Evolutionary conservation across 2,329 filamentous ascomycete genomes (phyloP).

Genomic region (Dactylellina cionopaga): DNA sequence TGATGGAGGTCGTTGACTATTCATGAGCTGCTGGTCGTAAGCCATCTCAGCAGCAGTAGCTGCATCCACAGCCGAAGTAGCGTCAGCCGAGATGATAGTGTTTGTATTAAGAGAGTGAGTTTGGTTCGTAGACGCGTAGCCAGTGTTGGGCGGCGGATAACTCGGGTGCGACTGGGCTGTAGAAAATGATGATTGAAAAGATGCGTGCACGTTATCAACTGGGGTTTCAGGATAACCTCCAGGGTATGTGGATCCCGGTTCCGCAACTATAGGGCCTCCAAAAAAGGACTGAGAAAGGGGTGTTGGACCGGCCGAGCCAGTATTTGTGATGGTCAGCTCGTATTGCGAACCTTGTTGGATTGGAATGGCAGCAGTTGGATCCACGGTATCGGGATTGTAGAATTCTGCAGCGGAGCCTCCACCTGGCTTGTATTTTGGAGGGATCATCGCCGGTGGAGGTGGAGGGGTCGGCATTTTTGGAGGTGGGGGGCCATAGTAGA

Average conservation of each 20-base stretch:
- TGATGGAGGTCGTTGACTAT: slow-evolving; percentile 33
- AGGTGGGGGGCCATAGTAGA: slow-evolving; percentile 50
- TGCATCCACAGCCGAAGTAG: slow-evolving; percentile 34
- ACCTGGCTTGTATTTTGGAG: slow-evolving; percentile 48
- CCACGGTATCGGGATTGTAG: slow-evolving; percentile 40
- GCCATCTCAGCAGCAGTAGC: slow-evolving; percentile 45
- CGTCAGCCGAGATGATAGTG: slow-evolving; percentile 6
- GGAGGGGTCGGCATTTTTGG: slow-evolving; percentile 48
- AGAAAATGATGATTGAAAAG: slow-evolving; percentile 28
- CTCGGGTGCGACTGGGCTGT: slow-evolving; percentile 25
- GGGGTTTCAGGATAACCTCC: slow-evolving; percentile 29
- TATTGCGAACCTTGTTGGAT: slow-evolving; percentile 48
- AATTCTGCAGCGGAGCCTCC: slow-evolving; percentile 45
- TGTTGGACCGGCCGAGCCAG: slow-evolving; percentile 8
- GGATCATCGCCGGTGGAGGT: slow-evolving; percentile 38
- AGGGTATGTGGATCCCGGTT: slow-evolving; percentile 25
- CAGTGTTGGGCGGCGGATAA: slow-evolving; percentile 23
- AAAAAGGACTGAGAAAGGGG: slow-evolving; percentile 19
- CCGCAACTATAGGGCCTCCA: slow-evolving; percentile 36
- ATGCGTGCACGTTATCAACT: slow-evolving; percentile 3
- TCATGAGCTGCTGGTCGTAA: slow-evolving; percentile 40
- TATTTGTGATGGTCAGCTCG: slow-evolving; percentile 29
- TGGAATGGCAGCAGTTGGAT: slow-evolving; percentile 34
- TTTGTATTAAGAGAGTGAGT: neutral
- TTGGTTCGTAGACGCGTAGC: slow-evolving; percentile 14